Evolutionary conservation across 2,329 filamentous ascomycete genomes (phyloP).

Genomic region (Aspergillus quadricinctus): DNA sequence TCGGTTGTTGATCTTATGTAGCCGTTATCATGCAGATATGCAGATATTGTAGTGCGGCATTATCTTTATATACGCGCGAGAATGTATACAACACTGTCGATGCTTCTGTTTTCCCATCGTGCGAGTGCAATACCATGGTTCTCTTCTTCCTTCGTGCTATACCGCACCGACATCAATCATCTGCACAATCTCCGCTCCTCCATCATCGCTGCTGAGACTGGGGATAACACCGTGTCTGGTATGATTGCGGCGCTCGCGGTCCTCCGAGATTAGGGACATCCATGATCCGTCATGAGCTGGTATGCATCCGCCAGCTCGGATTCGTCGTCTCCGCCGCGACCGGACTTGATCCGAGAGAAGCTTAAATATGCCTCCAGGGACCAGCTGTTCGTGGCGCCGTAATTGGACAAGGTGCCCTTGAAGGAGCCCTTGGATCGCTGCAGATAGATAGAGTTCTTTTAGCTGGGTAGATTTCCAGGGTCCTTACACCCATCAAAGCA

Average conservation of each 20-base stretch:
- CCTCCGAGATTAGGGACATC: background rate
- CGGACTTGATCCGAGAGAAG: conserved; percentile 8
- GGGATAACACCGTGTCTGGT: conserved; percentile 9
- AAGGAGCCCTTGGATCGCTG: conserved; percentile 7
- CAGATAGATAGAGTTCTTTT: background rate
- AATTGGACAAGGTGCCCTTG: conserved; percentile 8
- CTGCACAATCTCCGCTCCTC: conserved; percentile 13
- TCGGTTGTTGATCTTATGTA: conserved; percentile 4
- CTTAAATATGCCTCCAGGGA: background rate
- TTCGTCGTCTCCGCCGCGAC: conserved; percentile 3
- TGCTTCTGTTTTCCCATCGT: conserved; percentile 9
- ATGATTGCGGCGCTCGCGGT: conserved; percentile 17
- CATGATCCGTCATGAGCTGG: conserved; percentile 1
- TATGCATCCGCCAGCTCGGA: conserved; percentile 19
- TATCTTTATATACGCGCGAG: too few species aligned
- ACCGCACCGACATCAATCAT: conserved; percentile 17
- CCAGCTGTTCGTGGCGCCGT: conserved; percentile 5
- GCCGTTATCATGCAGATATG: background rate
- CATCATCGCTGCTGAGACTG: conserved; percentile 15
- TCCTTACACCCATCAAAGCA: conserved; percentile 25
- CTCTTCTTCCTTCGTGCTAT: conserved; percentile 2
- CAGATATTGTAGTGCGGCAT: background rate
- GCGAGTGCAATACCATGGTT: background rate
- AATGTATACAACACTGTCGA: conserved; percentile 16
- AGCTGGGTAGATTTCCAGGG: background rate